phyloP scores from a whole-genome alignment of 164 flowering plant genomes.

The Cinnamomum micranthum region DNA sequence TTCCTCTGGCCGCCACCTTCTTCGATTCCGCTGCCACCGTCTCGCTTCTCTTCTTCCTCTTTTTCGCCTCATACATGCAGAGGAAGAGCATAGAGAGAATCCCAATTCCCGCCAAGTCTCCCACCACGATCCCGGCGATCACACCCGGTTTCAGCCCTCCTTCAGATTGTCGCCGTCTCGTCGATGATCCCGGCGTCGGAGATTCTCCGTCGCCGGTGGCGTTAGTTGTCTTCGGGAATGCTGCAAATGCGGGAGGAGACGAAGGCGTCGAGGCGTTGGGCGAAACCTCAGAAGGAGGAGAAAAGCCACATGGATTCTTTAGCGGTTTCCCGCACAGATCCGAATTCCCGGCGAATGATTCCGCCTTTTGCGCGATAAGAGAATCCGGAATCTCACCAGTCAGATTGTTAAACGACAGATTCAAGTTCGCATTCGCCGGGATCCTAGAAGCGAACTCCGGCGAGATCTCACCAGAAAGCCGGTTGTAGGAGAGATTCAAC shows the following conservation, averaged over 20 bases:
- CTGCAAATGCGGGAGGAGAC: slow-evolving; percentile 19
- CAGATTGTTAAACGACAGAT: slow-evolving; percentile 17
- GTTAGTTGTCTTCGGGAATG: slow-evolving; percentile 8
- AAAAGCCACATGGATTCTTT: slow-evolving; percentile 40
- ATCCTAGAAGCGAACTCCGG: slow-evolving; percentile 9
- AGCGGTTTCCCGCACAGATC: slow-evolving; percentile 80
- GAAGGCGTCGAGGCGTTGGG: slow-evolving; percentile 49
- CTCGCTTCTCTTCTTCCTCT: slow-evolving; percentile 8
- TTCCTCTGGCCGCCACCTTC: background rate
- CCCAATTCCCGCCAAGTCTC: slow-evolving; percentile 14
- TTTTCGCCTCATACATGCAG: slow-evolving; percentile 9
- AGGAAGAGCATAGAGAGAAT: slow-evolving; percentile 7
- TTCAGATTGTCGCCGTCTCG: background rate
- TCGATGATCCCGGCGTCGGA: background rate
- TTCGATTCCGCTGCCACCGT: background rate
- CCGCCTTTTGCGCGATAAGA: slow-evolving; percentile 46
- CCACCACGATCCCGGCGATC: slow-evolving; percentile 17
- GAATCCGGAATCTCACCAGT: slow-evolving; percentile 62
- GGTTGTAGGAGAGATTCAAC: slow-evolving; percentile 32
- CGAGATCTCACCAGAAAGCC: slow-evolving; percentile 17
- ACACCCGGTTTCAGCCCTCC: slow-evolving; percentile 12
- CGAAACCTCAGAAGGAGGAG: too few species aligned
- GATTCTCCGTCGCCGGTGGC: background rate
- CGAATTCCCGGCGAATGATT: slow-evolving; percentile 49
- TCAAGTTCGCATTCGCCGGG: slow-evolving; percentile 16